phyloP scores from a whole-genome alignment of 2,329 filamentous ascomycete species.

The Xylariaceae sp. region DNA sequence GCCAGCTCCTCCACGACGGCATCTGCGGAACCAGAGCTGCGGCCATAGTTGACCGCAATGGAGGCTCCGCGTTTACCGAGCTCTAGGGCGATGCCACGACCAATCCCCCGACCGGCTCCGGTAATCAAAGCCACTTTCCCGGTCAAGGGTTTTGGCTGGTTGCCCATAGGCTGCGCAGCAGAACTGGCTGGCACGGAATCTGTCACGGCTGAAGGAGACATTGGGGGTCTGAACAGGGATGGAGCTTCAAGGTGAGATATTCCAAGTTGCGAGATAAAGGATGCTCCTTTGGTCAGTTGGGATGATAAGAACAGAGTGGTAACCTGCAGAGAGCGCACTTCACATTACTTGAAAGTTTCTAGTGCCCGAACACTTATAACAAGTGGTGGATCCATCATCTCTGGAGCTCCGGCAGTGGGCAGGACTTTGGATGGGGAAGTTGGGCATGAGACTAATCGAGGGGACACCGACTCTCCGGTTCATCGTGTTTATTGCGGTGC shows the following conservation, averaged over 20 bases:
- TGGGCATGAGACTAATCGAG: background rate
- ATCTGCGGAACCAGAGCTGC: slow-evolving; percentile 52
- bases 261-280: background rate
- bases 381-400: slow-evolving; percentile 1
- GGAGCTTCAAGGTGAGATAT: slow-evolving; percentile 4
- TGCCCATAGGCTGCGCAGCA: slow-evolving; percentile 22
- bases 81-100: slow-evolving; percentile 62
- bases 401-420: slow-evolving; percentile 10
- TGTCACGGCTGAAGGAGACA: slow-evolving; percentile 30
- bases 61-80: slow-evolving; percentile 61
- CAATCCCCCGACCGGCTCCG: slow-evolving; percentile 63
- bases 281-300: background rate
- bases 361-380: slow-evolving; percentile 17
- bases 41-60: slow-evolving; percentile 65
- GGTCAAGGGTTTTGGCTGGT: slow-evolving; percentile 37
- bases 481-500: too few relatives aligned
- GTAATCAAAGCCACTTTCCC: slow-evolving; percentile 60
- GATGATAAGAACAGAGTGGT: background rate
- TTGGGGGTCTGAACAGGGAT: slow-evolving; percentile 10
- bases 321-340: background rate
- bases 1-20: slow-evolving; percentile 52
- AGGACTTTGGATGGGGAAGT: slow-evolving; percentile 14
- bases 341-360: background rate
- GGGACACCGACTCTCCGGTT: too few relatives aligned
- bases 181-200: slow-evolving; percentile 9